These are phyloP conservation scores for Plicaturopsis crispa DNA, from an alignment of 768 basidiomycete species.

Conservation along the genomic window DNA sequence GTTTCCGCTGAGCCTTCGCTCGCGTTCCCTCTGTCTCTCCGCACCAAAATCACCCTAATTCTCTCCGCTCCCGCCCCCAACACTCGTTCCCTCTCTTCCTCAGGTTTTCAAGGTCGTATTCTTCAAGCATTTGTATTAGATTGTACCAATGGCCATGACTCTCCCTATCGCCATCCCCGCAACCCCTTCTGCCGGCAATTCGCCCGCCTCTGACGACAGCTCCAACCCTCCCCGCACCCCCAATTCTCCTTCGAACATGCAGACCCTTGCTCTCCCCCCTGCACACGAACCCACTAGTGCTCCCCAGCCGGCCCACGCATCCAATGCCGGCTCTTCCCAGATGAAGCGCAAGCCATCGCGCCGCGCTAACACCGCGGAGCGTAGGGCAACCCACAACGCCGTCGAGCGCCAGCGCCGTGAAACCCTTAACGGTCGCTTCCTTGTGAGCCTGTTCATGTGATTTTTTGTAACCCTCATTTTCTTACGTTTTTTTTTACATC, in stretches of 20 bases:
- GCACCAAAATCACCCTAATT: conserved; percentile 13
- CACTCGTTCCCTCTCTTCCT: conserved; percentile 9
- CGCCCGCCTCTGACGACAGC: conserved; percentile 33
- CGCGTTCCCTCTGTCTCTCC: conserved; percentile 10
- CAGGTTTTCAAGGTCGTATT: conserved; percentile 16
- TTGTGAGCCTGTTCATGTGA: conserved; percentile 47
- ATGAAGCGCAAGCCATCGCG: conserved; percentile 77
- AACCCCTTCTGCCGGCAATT: conserved; percentile 28
- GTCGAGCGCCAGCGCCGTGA: conserved; percentile 92
- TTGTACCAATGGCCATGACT: conserved; percentile 26
- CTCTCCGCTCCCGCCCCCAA: not conserved
- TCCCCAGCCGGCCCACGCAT: conserved; percentile 4
- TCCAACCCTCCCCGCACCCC: conserved; percentile 43
- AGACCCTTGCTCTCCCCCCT: conserved; percentile 26
- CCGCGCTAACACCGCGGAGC: conserved; percentile 94
- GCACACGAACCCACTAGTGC: conserved; percentile 13
- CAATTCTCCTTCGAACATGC: conserved; percentile 27
- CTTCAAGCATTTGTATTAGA: conserved; percentile 9
- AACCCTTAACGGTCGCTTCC: conserved; percentile 87
- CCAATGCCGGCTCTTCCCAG: conserved; percentile 24
- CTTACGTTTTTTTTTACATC: conserved; percentile 5
- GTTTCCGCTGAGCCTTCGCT: conserved; percentile 9
- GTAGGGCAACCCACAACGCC: conserved; percentile 94
- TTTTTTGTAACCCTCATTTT: conserved; percentile 5
- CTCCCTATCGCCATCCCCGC: conserved; percentile 31